Evolutionary conservation across 306 rosid species (phyloP).

Genomic region (Lathyrus tuberosus): DNA sequence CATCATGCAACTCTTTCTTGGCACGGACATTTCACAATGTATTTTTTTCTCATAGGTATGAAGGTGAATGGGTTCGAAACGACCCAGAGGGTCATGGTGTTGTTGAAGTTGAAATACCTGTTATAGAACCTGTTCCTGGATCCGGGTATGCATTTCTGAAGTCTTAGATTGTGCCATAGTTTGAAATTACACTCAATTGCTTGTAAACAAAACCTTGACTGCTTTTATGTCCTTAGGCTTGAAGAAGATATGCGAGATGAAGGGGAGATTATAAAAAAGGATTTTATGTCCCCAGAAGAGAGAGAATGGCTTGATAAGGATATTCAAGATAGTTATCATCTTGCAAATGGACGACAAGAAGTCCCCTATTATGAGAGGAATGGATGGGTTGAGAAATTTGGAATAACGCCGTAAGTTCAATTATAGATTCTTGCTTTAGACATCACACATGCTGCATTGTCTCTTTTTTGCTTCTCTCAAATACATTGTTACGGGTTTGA

Average conservation of each 20-base stretch:
- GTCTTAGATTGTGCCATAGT: slow-evolving; percentile 25
- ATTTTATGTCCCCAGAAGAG: slow-evolving; percentile 81
- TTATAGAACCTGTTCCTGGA: slow-evolving; percentile 85
- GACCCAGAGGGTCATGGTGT: slow-evolving; percentile 92
- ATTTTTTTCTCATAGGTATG: slow-evolving; percentile 62
- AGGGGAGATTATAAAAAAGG: slow-evolving; percentile 76
- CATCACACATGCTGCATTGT: slow-evolving; percentile 23
- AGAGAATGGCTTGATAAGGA: slow-evolving; percentile 93
- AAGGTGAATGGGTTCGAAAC: slow-evolving; percentile 98
- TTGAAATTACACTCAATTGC: slow-evolving; percentile 30
- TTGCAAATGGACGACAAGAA: slow-evolving; percentile 60
- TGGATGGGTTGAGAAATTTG: slow-evolving; percentile 72
- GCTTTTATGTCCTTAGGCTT: slow-evolving; percentile 60
- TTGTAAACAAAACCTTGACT: slow-evolving; percentile 36
- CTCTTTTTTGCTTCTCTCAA: slow-evolving; percentile 17
- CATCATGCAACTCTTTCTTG: slow-evolving; percentile 31
- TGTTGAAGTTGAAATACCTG: slow-evolving; percentile 92
- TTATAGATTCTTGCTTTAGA: slow-evolving; percentile 12
- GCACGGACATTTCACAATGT: slow-evolving; percentile 26
- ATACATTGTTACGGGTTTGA: slow-evolving; percentile 31
- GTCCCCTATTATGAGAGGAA: slow-evolving; percentile 80
- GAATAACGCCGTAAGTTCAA: slow-evolving; percentile 76
- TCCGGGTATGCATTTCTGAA: slow-evolving; percentile 65
- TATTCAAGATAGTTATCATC: slow-evolving; percentile 72
- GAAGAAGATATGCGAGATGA: slow-evolving; percentile 88